A percentile compares a stretch with the other conserved stretches of the same genome.
phyloP scores from a whole-genome alignment of 2,329 filamentous ascomycete genomes.

The Aureobasidium sp. region DNA sequence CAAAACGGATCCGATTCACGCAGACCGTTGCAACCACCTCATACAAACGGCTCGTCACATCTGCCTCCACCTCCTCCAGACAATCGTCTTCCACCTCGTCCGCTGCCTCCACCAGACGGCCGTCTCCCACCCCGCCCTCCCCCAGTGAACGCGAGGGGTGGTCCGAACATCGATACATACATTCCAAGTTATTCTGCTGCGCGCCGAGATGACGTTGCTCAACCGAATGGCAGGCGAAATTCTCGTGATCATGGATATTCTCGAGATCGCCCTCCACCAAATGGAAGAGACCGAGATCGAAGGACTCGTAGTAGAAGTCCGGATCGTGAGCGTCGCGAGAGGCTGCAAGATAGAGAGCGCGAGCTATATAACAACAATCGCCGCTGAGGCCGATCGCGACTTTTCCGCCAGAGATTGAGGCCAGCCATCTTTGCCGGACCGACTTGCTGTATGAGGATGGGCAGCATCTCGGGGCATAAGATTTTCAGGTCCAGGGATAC shows the following conservation, averaged over 20 bases:
- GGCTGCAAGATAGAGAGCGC: slow-evolving; percentile 30
- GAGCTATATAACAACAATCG: slow-evolving; percentile 26
- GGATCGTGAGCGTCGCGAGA: slow-evolving; percentile 23
- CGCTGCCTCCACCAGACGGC: slow-evolving; percentile 25
- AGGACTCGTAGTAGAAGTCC: slow-evolving; percentile 24
- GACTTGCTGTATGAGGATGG: not conserved
- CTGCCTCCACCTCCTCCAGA: slow-evolving; percentile 20
- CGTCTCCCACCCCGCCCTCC: slow-evolving; percentile 23
- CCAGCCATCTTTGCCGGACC: not conserved
- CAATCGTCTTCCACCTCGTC: slow-evolving; percentile 19
- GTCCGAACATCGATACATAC: slow-evolving; percentile 35
- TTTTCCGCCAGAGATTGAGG: not conserved
- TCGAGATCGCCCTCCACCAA: slow-evolving; percentile 18
- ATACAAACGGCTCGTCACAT: slow-evolving; percentile 15
- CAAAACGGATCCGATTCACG: slow-evolving; percentile 21
- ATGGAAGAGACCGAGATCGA: slow-evolving; percentile 21
- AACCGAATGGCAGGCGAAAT: slow-evolving; percentile 12
- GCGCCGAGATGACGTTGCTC: slow-evolving; percentile 18
- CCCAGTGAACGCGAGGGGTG: slow-evolving; percentile 19
- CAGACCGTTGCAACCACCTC: slow-evolving; percentile 18
- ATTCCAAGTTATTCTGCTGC: slow-evolving; percentile 35
- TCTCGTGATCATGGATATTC: slow-evolving; percentile 18
- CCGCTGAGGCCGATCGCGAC: slow-evolving; percentile 16
- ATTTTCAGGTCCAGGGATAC: not conserved
- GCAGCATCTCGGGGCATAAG: not conserved